A percentile compares a stretch with the other conserved stretches of the same genome.
Evolutionary conservation across 2,329 filamentous ascomycete species (phyloP).

Genomic region (Teratosphaeriaceae sp.): DNA sequence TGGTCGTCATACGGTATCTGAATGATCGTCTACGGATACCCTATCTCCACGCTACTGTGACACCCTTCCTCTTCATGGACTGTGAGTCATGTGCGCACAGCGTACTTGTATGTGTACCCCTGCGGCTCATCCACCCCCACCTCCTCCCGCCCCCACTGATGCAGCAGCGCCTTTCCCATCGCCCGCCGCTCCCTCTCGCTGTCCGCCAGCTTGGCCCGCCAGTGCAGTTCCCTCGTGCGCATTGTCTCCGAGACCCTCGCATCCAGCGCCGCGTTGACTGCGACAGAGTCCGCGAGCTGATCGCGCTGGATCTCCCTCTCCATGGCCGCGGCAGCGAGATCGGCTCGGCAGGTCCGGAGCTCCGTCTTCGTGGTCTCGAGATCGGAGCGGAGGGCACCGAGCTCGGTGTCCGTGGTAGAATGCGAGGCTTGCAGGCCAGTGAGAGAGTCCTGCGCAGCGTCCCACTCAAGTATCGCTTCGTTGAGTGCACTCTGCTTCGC

Average conservation of each 20-base stretch:
- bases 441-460: constrained; percentile 19
- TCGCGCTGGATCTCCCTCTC: constrained; percentile 3
- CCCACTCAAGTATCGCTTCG: constrained; percentile 21
- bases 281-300: constrained; percentile 7
- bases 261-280: constrained; percentile 20
- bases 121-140: constrained; percentile 27
- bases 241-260: constrained; percentile 16
- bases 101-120: constrained; percentile 28
- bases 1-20: too few species aligned
- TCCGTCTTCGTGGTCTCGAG: background rate
- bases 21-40: too few species aligned
- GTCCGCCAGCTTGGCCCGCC: constrained; percentile 17
- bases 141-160: constrained; percentile 68
- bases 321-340: constrained; percentile 1
- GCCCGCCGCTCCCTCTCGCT: constrained; percentile 25
- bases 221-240: constrained; percentile 18
- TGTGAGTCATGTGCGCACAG: background rate
- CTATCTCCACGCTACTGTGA: too few species aligned
- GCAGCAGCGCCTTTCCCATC: constrained; percentile 53
- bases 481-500: constrained; percentile 20
- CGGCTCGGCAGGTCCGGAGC: background rate
- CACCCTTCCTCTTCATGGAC: too few species aligned
- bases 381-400: background rate
- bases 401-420: constrained; percentile 4
- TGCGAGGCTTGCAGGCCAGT: constrained; percentile 8